These are phyloP conservation scores for Ogataea henricii DNA, from an alignment of 805 yeast species.

Conservation along the genomic window DNA sequence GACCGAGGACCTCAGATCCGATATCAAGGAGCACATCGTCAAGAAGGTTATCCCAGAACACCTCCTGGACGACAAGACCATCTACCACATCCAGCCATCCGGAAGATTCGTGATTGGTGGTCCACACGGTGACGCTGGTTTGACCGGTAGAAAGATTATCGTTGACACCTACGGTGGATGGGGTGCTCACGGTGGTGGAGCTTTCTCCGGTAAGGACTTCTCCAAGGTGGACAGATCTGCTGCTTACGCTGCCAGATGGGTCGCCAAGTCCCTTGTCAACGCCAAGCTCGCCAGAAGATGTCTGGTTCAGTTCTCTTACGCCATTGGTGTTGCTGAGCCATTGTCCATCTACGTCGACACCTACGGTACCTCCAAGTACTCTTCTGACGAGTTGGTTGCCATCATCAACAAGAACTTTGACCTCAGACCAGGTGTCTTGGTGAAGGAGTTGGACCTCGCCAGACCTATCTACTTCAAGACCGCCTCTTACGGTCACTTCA, in stretches of 20 bases:
- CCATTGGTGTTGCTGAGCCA: constrained; percentile 99
- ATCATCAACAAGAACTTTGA: constrained; percentile 95
- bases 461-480: constrained; percentile 99
- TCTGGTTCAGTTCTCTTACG: constrained; percentile 97
- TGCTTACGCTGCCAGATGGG: constrained; percentile 99
- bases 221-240: constrained; percentile 99
- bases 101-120: constrained; percentile 99
- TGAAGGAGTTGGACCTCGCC: constrained; percentile 93
- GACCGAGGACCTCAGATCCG: constrained; percentile 86
- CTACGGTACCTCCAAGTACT: constrained; percentile 93
- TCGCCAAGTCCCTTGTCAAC: constrained; percentile 94
- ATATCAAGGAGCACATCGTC: constrained; percentile 77
- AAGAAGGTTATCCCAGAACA: constrained; percentile 91
- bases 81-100: constrained; percentile 98
- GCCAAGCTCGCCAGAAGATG: constrained; percentile 97
- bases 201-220: constrained; percentile 99
- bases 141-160: constrained; percentile 98
- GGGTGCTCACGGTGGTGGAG: constrained; percentile 99
- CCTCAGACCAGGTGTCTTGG: constrained; percentile 99
- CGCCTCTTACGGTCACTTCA: constrained; percentile 99
- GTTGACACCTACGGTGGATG: constrained; percentile 99
- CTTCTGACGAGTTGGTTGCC: constrained; percentile 86
- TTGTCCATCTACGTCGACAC: constrained; percentile 96
- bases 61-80: constrained; percentile 90
- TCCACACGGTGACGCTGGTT: constrained; percentile 99